Conservation (phyloP, 306 rosid genomes). For the Quillaja saponaria region DNA sequence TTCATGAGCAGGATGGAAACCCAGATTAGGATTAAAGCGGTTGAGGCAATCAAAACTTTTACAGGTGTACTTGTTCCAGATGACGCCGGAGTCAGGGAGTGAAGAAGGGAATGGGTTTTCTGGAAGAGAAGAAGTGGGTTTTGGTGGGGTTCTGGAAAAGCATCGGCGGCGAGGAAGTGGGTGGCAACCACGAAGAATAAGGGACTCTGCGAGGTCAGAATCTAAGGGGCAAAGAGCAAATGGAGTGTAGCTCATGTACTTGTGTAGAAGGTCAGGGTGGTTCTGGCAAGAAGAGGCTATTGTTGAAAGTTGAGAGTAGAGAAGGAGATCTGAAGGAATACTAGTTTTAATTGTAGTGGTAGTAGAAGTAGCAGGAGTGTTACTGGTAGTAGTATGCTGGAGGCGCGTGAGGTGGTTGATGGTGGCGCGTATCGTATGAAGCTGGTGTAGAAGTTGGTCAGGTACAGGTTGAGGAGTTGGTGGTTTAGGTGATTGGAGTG, state of each 20-base stretch:
- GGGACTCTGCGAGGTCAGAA: conserved; percentile 63
- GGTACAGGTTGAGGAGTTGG: conserved; percentile 58
- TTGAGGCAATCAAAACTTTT: conserved; percentile 70
- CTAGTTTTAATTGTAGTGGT: conserved; percentile 26
- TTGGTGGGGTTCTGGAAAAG: conserved; percentile 68
- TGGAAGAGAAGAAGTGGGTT: conserved; percentile 57
- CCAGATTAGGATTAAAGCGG: conserved; percentile 54
- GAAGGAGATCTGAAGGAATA: conserved; percentile 73
- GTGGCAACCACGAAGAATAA: conserved; percentile 85
- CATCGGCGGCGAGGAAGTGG: conserved; percentile 98
- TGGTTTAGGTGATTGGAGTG: conserved; percentile 54
- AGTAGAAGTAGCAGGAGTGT: neutral
- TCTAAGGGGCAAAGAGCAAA: conserved; percentile 74
- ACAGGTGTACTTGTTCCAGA: conserved; percentile 75
- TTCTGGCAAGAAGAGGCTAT: conserved; percentile 81
- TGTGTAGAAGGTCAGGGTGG: conserved; percentile 79
- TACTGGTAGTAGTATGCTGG: conserved; percentile 30
- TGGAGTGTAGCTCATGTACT: conserved; percentile 74
- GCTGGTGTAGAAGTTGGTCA: conserved; percentile 78
- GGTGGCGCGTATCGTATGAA: conserved; percentile 93
- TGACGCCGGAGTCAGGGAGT: conserved; percentile 54
- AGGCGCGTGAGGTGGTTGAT: conserved; percentile 89
- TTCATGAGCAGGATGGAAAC: conserved; percentile 56
- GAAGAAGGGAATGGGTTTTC: conserved; percentile 52
- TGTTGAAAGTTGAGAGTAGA: conserved; percentile 70